phyloP scores from a whole-genome alignment of 768 basidiomycete species.

The Russula dissimulans region DNA sequence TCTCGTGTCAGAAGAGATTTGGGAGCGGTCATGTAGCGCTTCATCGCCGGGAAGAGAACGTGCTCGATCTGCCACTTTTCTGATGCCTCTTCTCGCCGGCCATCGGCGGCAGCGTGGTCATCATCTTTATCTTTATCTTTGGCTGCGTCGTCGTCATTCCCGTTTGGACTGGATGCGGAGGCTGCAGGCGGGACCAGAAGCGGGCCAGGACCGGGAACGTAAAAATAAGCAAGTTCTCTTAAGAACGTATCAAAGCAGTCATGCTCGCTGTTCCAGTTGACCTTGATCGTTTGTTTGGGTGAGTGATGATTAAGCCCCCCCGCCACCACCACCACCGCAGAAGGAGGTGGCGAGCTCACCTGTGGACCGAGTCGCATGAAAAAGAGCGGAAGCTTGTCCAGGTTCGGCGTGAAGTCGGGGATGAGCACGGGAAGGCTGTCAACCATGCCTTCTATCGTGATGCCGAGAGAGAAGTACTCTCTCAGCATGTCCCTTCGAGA shows the following conservation, averaged over 20 bases:
- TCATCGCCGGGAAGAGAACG: conserved; percentile 78
- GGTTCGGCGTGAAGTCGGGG: conserved; percentile 80
- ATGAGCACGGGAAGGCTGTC: conserved; percentile 75
- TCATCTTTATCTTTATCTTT: conserved; percentile 2
- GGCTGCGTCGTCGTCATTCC: neutral
- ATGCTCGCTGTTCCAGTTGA: conserved; percentile 78
- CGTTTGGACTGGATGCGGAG: too few relatives aligned
- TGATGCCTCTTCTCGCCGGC: conserved; percentile 38
- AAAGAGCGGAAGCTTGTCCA: conserved; percentile 83
- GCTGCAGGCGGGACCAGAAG: conserved; percentile 17
- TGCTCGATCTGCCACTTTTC: conserved; percentile 86
- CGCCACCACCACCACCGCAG: neutral
- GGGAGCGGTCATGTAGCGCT: conserved; percentile 62
- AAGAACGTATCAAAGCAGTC: conserved; percentile 83
- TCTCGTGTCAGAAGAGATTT: conserved; percentile 59
- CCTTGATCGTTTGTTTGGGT: conserved; percentile 35
- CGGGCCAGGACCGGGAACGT: conserved; percentile 54
- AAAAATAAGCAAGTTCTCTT: conserved; percentile 87
- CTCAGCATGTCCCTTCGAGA: conserved; percentile 70
- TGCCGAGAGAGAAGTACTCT: conserved; percentile 81
- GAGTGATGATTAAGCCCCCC: neutral
- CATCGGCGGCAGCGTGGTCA: conserved; percentile 19
- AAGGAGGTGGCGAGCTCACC: conserved; percentile 26
- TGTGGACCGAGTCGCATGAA: conserved; percentile 89
- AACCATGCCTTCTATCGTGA: conserved; percentile 59